Evolutionary conservation across 2,329 filamentous ascomycete genomes (phyloP), one percentile per base, ranked within the genome.

Genomic region (Periconia digitata): DNA sequence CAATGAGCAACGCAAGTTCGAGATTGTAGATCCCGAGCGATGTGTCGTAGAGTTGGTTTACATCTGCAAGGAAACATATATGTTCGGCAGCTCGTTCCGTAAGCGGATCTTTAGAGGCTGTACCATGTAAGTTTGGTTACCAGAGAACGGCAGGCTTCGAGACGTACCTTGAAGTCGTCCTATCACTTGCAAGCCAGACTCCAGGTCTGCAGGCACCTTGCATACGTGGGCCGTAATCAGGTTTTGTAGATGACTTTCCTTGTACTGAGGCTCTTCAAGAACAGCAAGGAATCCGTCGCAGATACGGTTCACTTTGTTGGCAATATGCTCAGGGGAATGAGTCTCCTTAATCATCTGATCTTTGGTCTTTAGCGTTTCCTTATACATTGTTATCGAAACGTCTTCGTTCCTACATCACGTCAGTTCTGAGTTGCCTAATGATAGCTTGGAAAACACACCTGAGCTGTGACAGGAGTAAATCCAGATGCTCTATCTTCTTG

Each of bases 31-130:
- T 78, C 1, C 92, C 92, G 2, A 99, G 78, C 0, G 94, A 89
- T 51, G 92, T 86, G 53, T 96, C 90, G 63, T 96, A 99, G 0
- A 99, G 82, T 34, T 85, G 85, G 69, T 96, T 95, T 39, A 95
- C 87, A 70, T 99, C 94, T 0, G 92, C 90, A 36, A 99, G 80
- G 78, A 99, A 99, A 77, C 91, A 97, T 51, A 99, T 96, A 64
- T 99, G 94, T 67, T 96, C 91, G 18, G 96, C 87, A 0, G 92
- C 92, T 69, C 86, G 87, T 58, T 97, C 92, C 0, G 90, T 90
- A 56, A 92, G 79, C 6, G 62, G 58, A 43, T 69, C 44, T 85
- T 81, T 52, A 3, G 58, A 46, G 44, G 56, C 64, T 67, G 17
- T 2, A 23, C 17, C 2, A 1, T n/a, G 39, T 59, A 41, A 59